phyloP scores from a whole-genome alignment of 1,139 yeast species.

The Scheffersomyces parashehatae region DNA sequence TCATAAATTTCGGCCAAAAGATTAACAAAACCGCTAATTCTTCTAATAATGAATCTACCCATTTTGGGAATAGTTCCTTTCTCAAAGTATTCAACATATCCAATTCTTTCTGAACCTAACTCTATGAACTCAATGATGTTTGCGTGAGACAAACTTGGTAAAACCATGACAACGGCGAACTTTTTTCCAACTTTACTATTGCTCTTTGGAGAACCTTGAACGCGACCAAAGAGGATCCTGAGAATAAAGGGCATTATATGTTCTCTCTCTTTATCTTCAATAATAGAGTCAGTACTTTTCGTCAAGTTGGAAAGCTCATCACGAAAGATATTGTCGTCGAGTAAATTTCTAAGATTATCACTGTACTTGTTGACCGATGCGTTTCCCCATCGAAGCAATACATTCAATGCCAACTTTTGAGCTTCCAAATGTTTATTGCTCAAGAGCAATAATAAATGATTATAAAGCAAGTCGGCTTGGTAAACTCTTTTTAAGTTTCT shows the following conservation, averaged over 20 bases:
- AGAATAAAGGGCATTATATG: slow-evolving; percentile 70
- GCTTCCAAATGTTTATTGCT: slow-evolving; percentile 62
- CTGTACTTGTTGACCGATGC: slow-evolving; percentile 62
- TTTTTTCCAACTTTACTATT: slow-evolving; percentile 75
- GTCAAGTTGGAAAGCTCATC: slow-evolving; percentile 76
- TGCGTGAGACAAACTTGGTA: slow-evolving; percentile 61
- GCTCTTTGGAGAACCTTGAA: slow-evolving; percentile 58
- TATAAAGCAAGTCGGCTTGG: slow-evolving; percentile 53
- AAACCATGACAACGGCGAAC: slow-evolving; percentile 69
- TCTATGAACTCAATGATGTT: slow-evolving; percentile 60
- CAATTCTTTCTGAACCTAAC: slow-evolving; percentile 61
- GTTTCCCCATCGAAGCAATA: slow-evolving; percentile 66
- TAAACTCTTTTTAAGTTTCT: slow-evolving; percentile 58
- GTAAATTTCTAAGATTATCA: slow-evolving; percentile 69
- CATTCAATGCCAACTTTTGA: slow-evolving; percentile 73
- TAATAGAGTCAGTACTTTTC: slow-evolving; percentile 47
- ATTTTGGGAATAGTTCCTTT: slow-evolving; percentile 13
- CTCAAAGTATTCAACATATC: slow-evolving; percentile 38
- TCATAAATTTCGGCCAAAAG: slow-evolving; percentile 64
- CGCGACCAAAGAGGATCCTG: slow-evolving; percentile 83
- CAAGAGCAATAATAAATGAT: slow-evolving; percentile 55
- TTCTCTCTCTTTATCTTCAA: slow-evolving; percentile 62
- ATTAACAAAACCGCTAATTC: slow-evolving; percentile 70
- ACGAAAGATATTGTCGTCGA: slow-evolving; percentile 81
- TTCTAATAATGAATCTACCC: slow-evolving; percentile 39